Base-by-base conservation (phyloP, 805 yeast species). In the Ogataea dorogensis region DNA sequence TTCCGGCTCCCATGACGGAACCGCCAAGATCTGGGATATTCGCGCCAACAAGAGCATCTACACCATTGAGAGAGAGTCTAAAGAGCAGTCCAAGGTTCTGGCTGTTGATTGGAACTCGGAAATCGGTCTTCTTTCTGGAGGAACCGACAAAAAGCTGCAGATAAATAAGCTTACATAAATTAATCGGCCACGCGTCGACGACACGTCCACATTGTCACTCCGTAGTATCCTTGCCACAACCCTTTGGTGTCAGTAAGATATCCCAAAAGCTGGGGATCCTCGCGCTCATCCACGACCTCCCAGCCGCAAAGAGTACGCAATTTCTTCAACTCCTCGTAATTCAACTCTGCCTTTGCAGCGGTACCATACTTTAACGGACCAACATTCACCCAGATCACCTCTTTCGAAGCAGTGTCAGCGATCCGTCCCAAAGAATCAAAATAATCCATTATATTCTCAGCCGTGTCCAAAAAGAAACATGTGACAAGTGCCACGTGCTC, bases 1-100 rank as follows among this genome's bases (percentile, higher is more conserved):
- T 14, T 86, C 96, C 4, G 95, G 83, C 9, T 86, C 96, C n/a
- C 96, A 89, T 58, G 98, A 93, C 61, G 96, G 98, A 17, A 86
- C 95, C 1, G 91, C 83, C 28, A 81, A 88, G 54, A 83, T 93
- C 14, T 93, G 98, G 98, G 98, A 91, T 61, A 75, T 91, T 7
- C 79, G 98, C 55, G 83, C 96, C 4, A 83, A 80, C 46, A 75
- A 79, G 51, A 73, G 93, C 9, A 67, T 93, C 66, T 87, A 84
- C 60, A 85, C 94, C 5, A 77, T 93, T 31, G 75, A 83, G 11
- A 77, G 98, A 60, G 83, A 86, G 53, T 69, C 74, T 12, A 68
- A 65, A 45, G 64, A 70, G 23, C 66, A 73, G 35, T 67, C 73
- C 31, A 87, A 89, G 56, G 89, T 91, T 15, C 86, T 88, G 58